Percentiles rank a stretch among this genome's conserved stretches.
Conservation (phyloP, 2,329 filamentous ascomycete species). For the Ophiostoma quercus region DNA sequence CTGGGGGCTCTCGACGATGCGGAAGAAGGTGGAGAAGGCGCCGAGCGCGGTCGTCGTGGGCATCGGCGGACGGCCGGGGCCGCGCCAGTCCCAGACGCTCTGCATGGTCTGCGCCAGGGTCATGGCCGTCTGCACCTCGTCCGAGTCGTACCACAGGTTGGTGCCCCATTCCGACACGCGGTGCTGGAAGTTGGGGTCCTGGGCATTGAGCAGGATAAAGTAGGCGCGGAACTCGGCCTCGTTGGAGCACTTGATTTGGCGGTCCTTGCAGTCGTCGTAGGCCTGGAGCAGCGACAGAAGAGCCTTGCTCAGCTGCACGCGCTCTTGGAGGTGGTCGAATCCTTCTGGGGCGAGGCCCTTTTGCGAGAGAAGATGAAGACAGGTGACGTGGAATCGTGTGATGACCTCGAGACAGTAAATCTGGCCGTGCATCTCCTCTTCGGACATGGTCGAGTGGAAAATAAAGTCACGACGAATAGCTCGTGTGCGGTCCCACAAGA, state of each 20-base stretch:
- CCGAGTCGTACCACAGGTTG: conserved; percentile 49
- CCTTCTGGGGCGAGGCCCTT: conserved; percentile 52
- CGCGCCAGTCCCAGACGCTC: conserved; percentile 52
- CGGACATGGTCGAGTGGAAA: conserved; percentile 57
- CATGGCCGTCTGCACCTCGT: conserved; percentile 57
- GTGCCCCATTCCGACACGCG: conserved; percentile 52
- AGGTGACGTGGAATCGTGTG: conserved; percentile 60
- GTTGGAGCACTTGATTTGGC: conserved; percentile 54
- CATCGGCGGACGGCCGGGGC: conserved; percentile 49
- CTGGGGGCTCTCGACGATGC: conserved; percentile 50
- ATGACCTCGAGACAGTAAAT: conserved; percentile 63
- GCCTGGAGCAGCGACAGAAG: conserved; percentile 60
- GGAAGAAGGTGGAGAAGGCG: conserved; percentile 52
- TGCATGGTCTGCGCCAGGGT: conserved; percentile 57
- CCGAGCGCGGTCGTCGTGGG: conserved; percentile 46
- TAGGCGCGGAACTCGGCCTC: conserved; percentile 63
- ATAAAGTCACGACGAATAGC: conserved; percentile 64
- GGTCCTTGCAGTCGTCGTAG: conserved; percentile 60
- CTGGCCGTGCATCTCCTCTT: conserved; percentile 53
- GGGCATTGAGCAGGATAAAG: conserved; percentile 57
- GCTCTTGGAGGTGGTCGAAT: conserved; percentile 62
- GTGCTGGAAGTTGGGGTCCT: conserved; percentile 54
- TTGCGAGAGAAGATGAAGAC: conserved; percentile 58
- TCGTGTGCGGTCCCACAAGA: conserved; percentile 63
- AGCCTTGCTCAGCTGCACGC: conserved; percentile 62